Evolutionary conservation across 176 grass and related monocot genomes (phyloP), one percentile per base, ranked within the genome.

Genomic region (Typha latifolia): DNA sequence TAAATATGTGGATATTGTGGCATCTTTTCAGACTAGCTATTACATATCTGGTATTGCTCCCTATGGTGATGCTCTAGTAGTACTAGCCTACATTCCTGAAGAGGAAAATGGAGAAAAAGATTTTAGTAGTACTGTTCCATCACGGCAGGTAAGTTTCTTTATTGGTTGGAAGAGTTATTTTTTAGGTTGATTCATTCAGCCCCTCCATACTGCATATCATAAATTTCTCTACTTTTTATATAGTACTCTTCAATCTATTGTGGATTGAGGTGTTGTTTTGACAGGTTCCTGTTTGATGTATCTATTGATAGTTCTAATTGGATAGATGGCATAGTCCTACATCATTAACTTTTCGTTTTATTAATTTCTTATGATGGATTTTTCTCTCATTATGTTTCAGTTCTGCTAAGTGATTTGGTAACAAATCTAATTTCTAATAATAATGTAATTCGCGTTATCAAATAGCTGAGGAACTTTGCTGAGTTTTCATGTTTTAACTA

Each of bases 1-100:
- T 20, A 99, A 93, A 85, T 99, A 99, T 76, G 86, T 93, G 61
- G 94, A 93, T 81, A 99, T 99, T 72, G 94, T 99, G 51, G 94
- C 86, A 13, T 99, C 94, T 50, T 99, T 93, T 72, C 94, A 99
- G 74, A 90, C 89, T 37, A 85, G 81, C 49, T 99, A 90, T 77
- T 80, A 93, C 69, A 90, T 99, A 82, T 90, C 89, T 82, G 94
- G 94, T 49, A 80, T 99, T 77, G 89, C 89, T 76, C 94, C 94
- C 48, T 99, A 86, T 79, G 89, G 94, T 12, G 94, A 99, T 84
- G 75, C 87, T 78, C 72, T 99, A 51, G 89, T 99, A 53, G 77
- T 93, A 65, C 89, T 99, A 53, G 88, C 89, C 48, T 99, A 99
- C 71, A 93, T 99, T 62, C 94, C 84, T 0, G 89, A 87, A 8